Percentiles rank a stretch among this genome's conserved stretches.
Conservation (phyloP, 257 asterid species). For the Pogostemon cablin region DNA sequence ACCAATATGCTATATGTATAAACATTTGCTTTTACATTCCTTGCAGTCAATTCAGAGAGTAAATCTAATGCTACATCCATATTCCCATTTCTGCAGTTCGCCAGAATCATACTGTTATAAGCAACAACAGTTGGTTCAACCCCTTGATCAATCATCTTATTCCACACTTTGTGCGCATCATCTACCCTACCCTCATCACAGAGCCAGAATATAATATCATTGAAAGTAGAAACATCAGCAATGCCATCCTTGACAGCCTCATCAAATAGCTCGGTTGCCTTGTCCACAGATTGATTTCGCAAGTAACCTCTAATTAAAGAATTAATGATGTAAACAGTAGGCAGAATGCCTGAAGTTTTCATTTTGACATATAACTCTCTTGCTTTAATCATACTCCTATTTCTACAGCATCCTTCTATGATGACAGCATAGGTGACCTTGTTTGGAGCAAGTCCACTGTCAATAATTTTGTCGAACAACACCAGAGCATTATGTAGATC, state of each 20-base stretch:
- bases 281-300: conserved; percentile 42
- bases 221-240: conserved; percentile 70
- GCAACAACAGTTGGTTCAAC: conserved; percentile 58
- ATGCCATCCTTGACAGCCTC: conserved; percentile 58
- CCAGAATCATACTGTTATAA: conserved; percentile 66
- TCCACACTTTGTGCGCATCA: conserved; percentile 59
- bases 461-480: conserved; percentile 52
- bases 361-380: conserved; percentile 52
- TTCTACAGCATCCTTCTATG: conserved; percentile 73
- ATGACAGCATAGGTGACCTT: conserved; percentile 81
- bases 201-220: conserved; percentile 58
- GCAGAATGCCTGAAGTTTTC: conserved; percentile 64
- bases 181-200: conserved; percentile 54
- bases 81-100: conserved; percentile 64
- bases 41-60: conserved; percentile 49
- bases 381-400: conserved; percentile 62
- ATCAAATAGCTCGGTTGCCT: conserved; percentile 56
- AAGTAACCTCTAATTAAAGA: conserved; percentile 69
- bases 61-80: conserved; percentile 61
- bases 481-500: conserved; percentile 60
- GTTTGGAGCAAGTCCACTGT: conserved; percentile 63
- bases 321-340: conserved; percentile 55
- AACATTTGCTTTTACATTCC: conserved; percentile 55
- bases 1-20: conserved; percentile 69
- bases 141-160: conserved; percentile 58